A percentile compares a stretch with the other conserved stretches of the same genome.
Conservation (phyloP, 805 yeast genomes). For the Jamesozyma spencerorum region DNA sequence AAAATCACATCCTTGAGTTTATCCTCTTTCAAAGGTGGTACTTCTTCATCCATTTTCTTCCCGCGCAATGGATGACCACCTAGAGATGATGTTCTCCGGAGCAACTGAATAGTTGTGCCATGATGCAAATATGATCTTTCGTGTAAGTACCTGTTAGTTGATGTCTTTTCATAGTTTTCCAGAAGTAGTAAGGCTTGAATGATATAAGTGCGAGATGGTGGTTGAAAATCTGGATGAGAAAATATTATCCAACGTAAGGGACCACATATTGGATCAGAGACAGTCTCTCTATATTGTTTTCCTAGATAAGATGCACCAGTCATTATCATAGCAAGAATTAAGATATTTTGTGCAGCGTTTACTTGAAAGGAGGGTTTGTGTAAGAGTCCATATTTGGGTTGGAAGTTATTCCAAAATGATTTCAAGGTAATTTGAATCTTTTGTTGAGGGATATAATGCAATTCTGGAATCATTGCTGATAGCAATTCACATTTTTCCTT, state of each 20-base stretch:
- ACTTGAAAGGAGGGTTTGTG: constrained; percentile 44
- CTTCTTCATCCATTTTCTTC: constrained; percentile 3
- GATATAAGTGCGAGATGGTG: constrained; percentile 71
- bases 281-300: constrained; percentile 16
- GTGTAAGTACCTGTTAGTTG: constrained; percentile 58
- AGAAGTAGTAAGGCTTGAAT: constrained; percentile 62
- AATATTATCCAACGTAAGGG: constrained; percentile 64
- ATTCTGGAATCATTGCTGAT: constrained; percentile 14
- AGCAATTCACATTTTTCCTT: constrained; percentile 9
- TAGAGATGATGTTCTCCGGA: constrained; percentile 65
- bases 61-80: constrained; percentile 55
- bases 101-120: constrained; percentile 72
- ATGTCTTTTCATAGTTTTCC: constrained; percentile 74
- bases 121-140: constrained; percentile 82
- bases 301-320: constrained; percentile 42
- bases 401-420: constrained; percentile 47
- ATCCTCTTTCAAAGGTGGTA: constrained; percentile 5
- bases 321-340: constrained; percentile 47
- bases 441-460: constrained; percentile 9
- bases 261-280: constrained; percentile 30
- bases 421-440: constrained; percentile 16
- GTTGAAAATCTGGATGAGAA: constrained; percentile 58
- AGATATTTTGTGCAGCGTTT: constrained; percentile 39
- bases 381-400: constrained; percentile 43
- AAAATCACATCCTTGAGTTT: constrained; percentile 18